Evolutionary conservation across 2,329 filamentous ascomycete species (phyloP).

Genomic region (Penicillium olsonii): DNA sequence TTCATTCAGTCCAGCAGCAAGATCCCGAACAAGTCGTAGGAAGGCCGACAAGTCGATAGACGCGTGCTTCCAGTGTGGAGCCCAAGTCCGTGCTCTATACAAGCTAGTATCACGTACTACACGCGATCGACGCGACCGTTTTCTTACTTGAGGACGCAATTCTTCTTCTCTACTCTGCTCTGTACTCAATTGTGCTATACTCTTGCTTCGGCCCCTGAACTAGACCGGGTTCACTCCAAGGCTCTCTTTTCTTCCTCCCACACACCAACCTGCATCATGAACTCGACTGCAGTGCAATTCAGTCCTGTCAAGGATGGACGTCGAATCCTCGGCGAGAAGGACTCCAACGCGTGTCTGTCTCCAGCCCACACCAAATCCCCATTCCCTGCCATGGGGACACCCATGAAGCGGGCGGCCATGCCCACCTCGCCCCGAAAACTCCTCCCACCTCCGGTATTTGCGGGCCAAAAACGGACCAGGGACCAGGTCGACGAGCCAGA

Average conservation of each 20-base stretch:
- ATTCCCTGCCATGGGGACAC: constrained; percentile 23
- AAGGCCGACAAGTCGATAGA: too few relatives aligned
- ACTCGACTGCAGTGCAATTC: constrained; percentile 23
- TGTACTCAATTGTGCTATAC: too few relatives aligned
- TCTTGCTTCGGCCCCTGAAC: neutral
- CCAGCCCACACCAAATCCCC: constrained; percentile 27
- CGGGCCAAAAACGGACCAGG: constrained; percentile 44
- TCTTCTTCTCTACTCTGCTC: constrained; percentile 1
- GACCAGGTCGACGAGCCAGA: constrained; percentile 38
- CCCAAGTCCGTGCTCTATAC: constrained; percentile 30
- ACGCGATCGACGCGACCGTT: constrained; percentile 30
- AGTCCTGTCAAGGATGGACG: constrained; percentile 40
- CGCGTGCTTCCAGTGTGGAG: constrained; percentile 28
- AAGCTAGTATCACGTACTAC: constrained; percentile 24
- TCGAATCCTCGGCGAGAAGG: constrained; percentile 44
- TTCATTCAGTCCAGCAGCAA: too few relatives aligned
- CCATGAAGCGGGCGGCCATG: constrained; percentile 31
- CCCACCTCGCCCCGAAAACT: constrained; percentile 30
- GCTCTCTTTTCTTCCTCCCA: neutral
- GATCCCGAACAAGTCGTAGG: too few relatives aligned
- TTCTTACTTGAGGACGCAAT: too few relatives aligned
- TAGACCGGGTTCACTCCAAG: too few relatives aligned
- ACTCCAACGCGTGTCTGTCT: constrained; percentile 43
- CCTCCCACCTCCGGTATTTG: constrained; percentile 35
- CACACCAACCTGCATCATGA: constrained; percentile 19